phyloP scores from a whole-genome alignment of 495 filamentous ascomycete species.

The Lophiotrema nucula region DNA sequence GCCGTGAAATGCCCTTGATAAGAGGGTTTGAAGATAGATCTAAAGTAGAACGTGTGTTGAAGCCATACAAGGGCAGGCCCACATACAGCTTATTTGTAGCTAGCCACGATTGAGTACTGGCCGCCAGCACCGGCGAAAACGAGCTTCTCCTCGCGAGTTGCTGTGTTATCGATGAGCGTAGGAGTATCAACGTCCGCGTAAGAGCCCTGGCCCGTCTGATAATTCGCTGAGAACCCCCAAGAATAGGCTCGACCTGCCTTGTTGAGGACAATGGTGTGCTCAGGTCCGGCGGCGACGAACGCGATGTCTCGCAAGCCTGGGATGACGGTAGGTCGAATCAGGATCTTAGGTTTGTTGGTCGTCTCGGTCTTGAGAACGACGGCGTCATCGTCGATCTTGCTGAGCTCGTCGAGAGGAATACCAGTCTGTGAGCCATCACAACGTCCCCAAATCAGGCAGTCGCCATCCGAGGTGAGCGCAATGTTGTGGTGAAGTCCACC shows the following conservation, averaged over 20 bases:
- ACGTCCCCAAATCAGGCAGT: slow-evolving; percentile 68
- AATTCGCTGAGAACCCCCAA: slow-evolving; percentile 68
- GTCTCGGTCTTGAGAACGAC: slow-evolving; percentile 54
- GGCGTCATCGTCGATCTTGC: slow-evolving; percentile 54
- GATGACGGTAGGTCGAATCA: slow-evolving; percentile 53
- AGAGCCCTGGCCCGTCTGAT: slow-evolving; percentile 65
- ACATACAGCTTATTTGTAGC: slow-evolving; percentile 3
- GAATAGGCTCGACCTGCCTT: slow-evolving; percentile 60
- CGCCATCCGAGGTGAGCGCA: slow-evolving; percentile 59
- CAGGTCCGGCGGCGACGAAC: slow-evolving; percentile 52
- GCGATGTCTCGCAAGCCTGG: slow-evolving; percentile 45
- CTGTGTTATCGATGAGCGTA: slow-evolving; percentile 61
- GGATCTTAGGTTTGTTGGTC: slow-evolving; percentile 54
- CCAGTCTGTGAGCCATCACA: slow-evolving; percentile 64
- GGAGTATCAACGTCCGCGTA: slow-evolving; percentile 58
- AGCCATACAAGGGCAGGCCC: too few species aligned
- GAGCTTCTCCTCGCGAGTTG: slow-evolving; percentile 58
- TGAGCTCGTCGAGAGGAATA: slow-evolving; percentile 49
- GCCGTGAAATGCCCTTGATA: too few species aligned
- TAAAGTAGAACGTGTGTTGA: too few species aligned
- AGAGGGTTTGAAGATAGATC: too few species aligned
- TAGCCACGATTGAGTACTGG: slow-evolving; percentile 62
- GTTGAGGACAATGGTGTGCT: slow-evolving; percentile 62
- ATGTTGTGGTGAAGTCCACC: slow-evolving; percentile 70
- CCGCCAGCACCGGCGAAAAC: slow-evolving; percentile 61